Evolutionary conservation across 352 stramenopile species (phyloP).

Genomic region (Elongisporangium prolatum): DNA sequence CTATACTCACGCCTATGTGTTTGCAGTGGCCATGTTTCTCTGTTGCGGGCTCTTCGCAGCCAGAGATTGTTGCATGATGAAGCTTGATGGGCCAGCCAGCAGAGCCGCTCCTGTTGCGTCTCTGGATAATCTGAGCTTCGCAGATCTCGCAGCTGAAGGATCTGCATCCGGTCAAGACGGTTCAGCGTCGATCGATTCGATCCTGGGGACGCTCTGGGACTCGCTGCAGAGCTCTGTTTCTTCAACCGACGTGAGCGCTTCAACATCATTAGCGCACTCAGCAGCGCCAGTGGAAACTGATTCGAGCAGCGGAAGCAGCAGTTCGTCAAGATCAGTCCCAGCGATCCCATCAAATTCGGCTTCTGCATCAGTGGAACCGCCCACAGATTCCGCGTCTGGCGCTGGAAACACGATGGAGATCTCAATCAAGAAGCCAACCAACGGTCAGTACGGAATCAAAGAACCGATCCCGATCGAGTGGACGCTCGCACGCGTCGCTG

Average conservation of each 20-base stretch:
- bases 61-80: constrained; percentile 30
- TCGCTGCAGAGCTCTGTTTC: not conserved
- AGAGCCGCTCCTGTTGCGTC: not conserved
- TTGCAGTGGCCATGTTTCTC: constrained; percentile 33
- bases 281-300: not conserved
- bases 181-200: not conserved
- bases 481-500: constrained; percentile 21
- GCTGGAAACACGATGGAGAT: constrained; percentile 15
- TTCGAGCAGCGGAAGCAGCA: not conserved
- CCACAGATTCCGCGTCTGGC: not conserved
- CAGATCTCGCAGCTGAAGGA: not conserved
- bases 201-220: not conserved
- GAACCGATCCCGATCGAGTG: constrained; percentile 31
- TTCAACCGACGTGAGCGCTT: not conserved
- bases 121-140: not conserved
- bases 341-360: not conserved
- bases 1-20: constrained; percentile 5
- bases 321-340: not conserved
- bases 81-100: constrained; percentile 8
- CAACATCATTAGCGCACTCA: not conserved
- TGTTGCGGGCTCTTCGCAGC: constrained; percentile 38
- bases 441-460: constrained; percentile 11
- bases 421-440: constrained; percentile 29
- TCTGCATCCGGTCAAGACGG: no score
- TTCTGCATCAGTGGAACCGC: not conserved